Base-by-base conservation (phyloP, 208 protist species). In the Crithidia brevicula region DNA sequence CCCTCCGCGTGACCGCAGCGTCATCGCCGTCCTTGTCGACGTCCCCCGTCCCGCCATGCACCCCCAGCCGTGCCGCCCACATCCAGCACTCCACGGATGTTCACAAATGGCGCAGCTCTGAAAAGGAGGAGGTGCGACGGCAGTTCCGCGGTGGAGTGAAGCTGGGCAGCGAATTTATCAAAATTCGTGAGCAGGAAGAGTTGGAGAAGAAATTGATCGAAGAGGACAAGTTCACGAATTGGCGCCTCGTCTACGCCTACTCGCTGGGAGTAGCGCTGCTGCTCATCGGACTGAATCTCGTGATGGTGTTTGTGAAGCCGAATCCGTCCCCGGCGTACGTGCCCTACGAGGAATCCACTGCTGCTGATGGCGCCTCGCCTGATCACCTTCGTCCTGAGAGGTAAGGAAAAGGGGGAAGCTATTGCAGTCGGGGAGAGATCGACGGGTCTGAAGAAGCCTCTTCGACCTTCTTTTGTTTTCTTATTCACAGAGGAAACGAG, bases 51-150 rank as follows among this genome's bases (percentile, higher is more conserved):
- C 2, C 59, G 13, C 18, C 71, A 28, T 20, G 23, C 22, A 65
- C 45, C 1, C 16, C 59, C 10, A 13, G 30, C 9, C 50, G 45
- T 20, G 3, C 47, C n/a, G 58, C 58, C 15, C 52, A 75, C 62
- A 75, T 92, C 53, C 85, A 88, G 45, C 89, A 94, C 74, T 86
- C 75, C 50, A 77, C 69, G 15, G 83, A 89, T 61, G 80, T 87
- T 6, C 83, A 83, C 47, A 69, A 76, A 70, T 94, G 89, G 89
- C 81, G 83, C 43, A 89, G 72, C 54, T 45, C 77, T 22, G 81
- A 90, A 57, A 88, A 82, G 45, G 81, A 77, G 9, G 83, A 89
- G 40, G 74, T 94, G 25, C 63, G 63, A n/a, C 79, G 82, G 31
- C 83, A 81, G 23, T 86, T 86, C 51, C 71, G 65, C n/a, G 23